phyloP scores from a whole-genome alignment of 495 filamentous ascomycete species.

The Penicillium salamii region DNA sequence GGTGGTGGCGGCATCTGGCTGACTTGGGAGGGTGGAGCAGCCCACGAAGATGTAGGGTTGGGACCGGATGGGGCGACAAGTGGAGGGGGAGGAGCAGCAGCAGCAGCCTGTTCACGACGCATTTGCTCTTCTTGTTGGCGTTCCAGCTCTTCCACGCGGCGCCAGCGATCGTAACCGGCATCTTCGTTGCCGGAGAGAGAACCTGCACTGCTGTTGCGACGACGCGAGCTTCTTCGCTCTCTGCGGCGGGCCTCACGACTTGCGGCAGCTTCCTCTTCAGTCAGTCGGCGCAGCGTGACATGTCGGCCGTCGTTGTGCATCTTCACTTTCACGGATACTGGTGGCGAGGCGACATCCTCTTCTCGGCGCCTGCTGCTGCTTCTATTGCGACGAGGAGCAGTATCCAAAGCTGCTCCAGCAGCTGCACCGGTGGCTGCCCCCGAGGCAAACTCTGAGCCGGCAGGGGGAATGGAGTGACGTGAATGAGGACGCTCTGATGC shows the following conservation, averaged over 20 bases:
- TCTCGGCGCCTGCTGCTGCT: slow-evolving; percentile 36
- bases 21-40: slow-evolving; percentile 29
- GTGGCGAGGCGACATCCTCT: slow-evolving; percentile 51
- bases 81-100: slow-evolving; percentile 15
- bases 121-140: slow-evolving; percentile 50
- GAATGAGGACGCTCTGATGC: slow-evolving; percentile 38
- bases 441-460: slow-evolving; percentile 37
- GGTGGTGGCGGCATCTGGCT: slow-evolving; percentile 35
- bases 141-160: slow-evolving; percentile 51
- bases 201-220: slow-evolving; percentile 43
- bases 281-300: slow-evolving; percentile 76
- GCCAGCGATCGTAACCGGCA: slow-evolving; percentile 43
- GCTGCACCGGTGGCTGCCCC: slow-evolving; percentile 43
- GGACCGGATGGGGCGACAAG: slow-evolving; percentile 27
- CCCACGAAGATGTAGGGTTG: slow-evolving; percentile 25
- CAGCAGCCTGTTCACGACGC: slow-evolving; percentile 40
- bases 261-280: slow-evolving; percentile 74
- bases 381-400: slow-evolving; percentile 36
- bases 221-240: slow-evolving; percentile 41
- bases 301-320: slow-evolving; percentile 77
- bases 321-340: slow-evolving; percentile 76
- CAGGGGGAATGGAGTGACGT: slow-evolving; percentile 12
- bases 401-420: slow-evolving; percentile 35
- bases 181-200: slow-evolving; percentile 46
- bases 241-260: slow-evolving; percentile 53